Base-by-base conservation (phyloP, 108 stramenopile species). In the Nannochloropsis oceanica region DNA sequence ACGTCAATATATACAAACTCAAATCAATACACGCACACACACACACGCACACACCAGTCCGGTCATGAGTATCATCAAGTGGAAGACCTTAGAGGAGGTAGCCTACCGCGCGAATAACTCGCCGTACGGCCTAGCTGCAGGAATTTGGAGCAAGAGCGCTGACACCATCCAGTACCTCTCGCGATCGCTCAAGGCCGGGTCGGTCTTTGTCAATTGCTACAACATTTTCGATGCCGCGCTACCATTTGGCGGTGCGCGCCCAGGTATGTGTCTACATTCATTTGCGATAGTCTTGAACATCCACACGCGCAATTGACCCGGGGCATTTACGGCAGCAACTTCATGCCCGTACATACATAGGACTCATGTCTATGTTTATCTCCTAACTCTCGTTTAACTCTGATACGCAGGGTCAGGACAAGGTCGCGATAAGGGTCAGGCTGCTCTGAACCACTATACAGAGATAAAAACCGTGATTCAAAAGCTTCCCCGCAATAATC, bases 11-110 rank as follows among this genome's bases (percentile, higher is more conserved):
- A 34, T 5, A 34, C 5, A 1, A 34, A 34, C 34, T 3, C 34
- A 34, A 34, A 34, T 34, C 34, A 34, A 34, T 5, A 34, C 34
- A 34, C 34, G 5, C 34, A 34, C 34, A 34, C 34, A 34, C 34
- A 34, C 34, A 34, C 34, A 34, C 34, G 5, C 34, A 34, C 34
- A 34, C 59, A n/a, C 5, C 59, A 73, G 59, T 18, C 93, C 93
- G 11, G 92, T 93, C 34, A 87, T 93, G 89, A 13, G 79, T 25
- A 90, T 94, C 43, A 82, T 44, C 13, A 87, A 92, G 25, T 97
- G 95, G 91, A 92, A 93, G 44, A 92, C 92, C n/a, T 93, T 94
- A 42, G 92, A 92, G 44, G 94, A 96, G 83, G 95, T 87, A 14
- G 82, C 95, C 27, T 25, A 86, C 26, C 85, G 92, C 5, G 94